Conservation (phyloP, 352 stramenopile species). For the Phytophthora cajani region DNA sequence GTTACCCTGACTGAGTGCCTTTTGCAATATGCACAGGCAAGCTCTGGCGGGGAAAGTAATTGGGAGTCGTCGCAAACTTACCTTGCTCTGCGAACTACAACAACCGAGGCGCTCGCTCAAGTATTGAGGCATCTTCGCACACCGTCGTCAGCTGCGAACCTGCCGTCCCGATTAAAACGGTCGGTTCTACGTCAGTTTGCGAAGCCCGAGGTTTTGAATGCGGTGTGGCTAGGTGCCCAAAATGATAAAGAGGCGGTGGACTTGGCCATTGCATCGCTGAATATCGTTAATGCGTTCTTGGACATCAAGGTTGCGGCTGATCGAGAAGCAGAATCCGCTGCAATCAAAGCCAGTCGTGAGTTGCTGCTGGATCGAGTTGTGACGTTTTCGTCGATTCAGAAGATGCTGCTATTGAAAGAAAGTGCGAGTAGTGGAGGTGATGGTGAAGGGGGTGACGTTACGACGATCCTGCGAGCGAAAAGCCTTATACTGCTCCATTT, state of each 20-base stretch:
- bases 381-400: slow-evolving; percentile 36
- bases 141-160: slow-evolving; percentile 24
- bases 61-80: slow-evolving; percentile 7
- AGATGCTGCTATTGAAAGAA: slow-evolving; percentile 31
- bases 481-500: slow-evolving; percentile 70
- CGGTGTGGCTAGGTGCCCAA: slow-evolving; percentile 51
- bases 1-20: slow-evolving; percentile 39
- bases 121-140: slow-evolving; percentile 57
- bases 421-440: neutral
- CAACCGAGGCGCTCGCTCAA: slow-evolving; percentile 58
- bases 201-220: slow-evolving; percentile 44
- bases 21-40: slow-evolving; percentile 18
- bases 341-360: slow-evolving; percentile 39
- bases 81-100: slow-evolving; percentile 45
- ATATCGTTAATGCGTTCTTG: slow-evolving; percentile 69
- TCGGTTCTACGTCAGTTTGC: slow-evolving; percentile 48
- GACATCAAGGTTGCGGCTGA: slow-evolving; percentile 49
- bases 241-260: slow-evolving; percentile 25
- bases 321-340: slow-evolving; percentile 31
- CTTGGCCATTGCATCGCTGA: slow-evolving; percentile 62
- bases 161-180: slow-evolving; percentile 36
- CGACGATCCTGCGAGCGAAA: slow-evolving; percentile 63
- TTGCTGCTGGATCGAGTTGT: slow-evolving; percentile 51
- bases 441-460: slow-evolving; percentile 3
- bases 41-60: slow-evolving; percentile 5